These are phyloP conservation scores for Beauveria sp. DNA, from an alignment of 2,329 filamentous ascomycete genomes.

Conservation along the genomic window DNA sequence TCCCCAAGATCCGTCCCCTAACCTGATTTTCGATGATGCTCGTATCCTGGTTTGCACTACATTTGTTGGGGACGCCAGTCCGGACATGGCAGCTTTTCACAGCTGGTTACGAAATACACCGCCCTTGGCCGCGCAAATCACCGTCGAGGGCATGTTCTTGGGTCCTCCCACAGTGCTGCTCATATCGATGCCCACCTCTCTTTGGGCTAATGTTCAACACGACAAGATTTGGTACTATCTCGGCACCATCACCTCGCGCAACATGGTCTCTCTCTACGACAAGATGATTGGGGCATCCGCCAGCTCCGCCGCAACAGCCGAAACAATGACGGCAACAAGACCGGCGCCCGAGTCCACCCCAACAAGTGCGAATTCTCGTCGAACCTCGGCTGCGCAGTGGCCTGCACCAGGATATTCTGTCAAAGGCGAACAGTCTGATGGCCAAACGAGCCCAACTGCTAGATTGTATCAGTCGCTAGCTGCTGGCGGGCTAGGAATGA, in stretches of 20 bases:
- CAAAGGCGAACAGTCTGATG: not conserved
- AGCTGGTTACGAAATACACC: slow-evolving; percentile 58
- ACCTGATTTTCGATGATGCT: slow-evolving; percentile 54
- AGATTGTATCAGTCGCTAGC: slow-evolving; percentile 5
- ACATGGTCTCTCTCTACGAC: slow-evolving; percentile 58
- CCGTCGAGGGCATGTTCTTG: slow-evolving; percentile 61
- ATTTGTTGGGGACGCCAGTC: slow-evolving; percentile 57
- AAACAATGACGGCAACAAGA: not conserved
- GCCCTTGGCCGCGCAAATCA: slow-evolving; percentile 48
- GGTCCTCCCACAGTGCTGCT: slow-evolving; percentile 59
- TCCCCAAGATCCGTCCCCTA: slow-evolving; percentile 39
- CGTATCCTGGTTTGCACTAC: slow-evolving; percentile 60
- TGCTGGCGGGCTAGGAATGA: slow-evolving; percentile 15
- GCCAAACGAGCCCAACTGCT: slow-evolving; percentile 20
- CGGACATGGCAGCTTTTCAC: slow-evolving; percentile 59
- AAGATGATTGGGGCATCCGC: slow-evolving; percentile 40
- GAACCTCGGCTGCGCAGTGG: not conserved
- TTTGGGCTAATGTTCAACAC: slow-evolving; percentile 58
- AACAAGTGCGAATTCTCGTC: not conserved
- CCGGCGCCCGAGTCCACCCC: not conserved
- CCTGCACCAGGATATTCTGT: not conserved
- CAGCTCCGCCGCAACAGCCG: not conserved
- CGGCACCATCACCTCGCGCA: slow-evolving; percentile 59
- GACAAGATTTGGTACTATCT: slow-evolving; percentile 61
- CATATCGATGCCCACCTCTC: slow-evolving; percentile 56